Evolutionary conservation across 2,329 filamentous ascomycete species (phyloP).

Genomic region (Fusarium odoratissimum): DNA sequence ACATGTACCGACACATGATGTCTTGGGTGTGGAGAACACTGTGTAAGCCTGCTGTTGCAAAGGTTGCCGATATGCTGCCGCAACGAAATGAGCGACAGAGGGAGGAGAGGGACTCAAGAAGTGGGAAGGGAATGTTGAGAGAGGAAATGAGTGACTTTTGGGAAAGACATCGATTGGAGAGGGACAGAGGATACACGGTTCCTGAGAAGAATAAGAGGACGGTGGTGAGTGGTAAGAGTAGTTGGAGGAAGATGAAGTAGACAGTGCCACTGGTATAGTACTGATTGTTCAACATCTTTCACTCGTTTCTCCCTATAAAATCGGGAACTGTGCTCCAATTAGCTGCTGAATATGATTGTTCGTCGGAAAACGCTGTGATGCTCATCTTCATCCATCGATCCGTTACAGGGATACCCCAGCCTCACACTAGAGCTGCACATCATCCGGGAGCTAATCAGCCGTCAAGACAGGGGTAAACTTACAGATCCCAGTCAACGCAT

Average conservation of each 20-base stretch:
- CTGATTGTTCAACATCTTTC: background rate
- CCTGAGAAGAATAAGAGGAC: slow-evolving; percentile 52
- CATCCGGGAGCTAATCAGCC: slow-evolving; percentile 16
- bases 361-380: background rate
- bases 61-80: slow-evolving; percentile 28
- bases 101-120: slow-evolving; percentile 34
- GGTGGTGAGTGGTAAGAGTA: slow-evolving; percentile 4
- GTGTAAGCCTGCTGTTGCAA: slow-evolving; percentile 38
- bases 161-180: slow-evolving; percentile 54
- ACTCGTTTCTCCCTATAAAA: background rate
- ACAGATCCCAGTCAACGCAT: background rate
- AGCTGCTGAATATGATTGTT: background rate
- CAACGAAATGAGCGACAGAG: slow-evolving; percentile 32
- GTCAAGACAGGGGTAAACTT: slow-evolving; percentile 2
- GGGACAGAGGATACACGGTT: slow-evolving; percentile 54
- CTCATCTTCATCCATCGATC: background rate
- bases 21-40: slow-evolving; percentile 40
- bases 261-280: background rate
- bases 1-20: slow-evolving; percentile 12
- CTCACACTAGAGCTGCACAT: slow-evolving; percentile 7
- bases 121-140: slow-evolving; percentile 25
- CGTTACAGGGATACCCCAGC: slow-evolving; percentile 1
- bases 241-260: slow-evolving; percentile 27
- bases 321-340: background rate
- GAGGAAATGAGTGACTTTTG: slow-evolving; percentile 56